These are phyloP conservation scores for Blastobotrys raffinosifermentans DNA, from an alignment of 1,139 yeast species.

Conservation along the genomic window DNA sequence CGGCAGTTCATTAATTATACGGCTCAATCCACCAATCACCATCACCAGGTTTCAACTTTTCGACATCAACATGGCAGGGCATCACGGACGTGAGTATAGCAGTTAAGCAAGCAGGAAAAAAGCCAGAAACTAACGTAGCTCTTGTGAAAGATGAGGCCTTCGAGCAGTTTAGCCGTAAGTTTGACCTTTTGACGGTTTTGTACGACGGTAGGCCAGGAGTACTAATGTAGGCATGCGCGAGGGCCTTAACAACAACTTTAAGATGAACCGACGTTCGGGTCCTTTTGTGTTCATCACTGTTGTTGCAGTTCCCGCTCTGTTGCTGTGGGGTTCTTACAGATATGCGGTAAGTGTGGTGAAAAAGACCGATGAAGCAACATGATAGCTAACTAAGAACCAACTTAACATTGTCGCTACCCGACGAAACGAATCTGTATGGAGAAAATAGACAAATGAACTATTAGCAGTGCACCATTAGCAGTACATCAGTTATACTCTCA, in stretches of 20 bases:
- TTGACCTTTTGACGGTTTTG: not conserved
- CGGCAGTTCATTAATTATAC: no score
- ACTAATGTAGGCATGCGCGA: slow-evolving; percentile 26
- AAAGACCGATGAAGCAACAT: not conserved
- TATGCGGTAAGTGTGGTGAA: slow-evolving; percentile 9
- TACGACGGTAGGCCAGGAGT: not conserved
- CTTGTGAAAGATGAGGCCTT: slow-evolving; percentile 32
- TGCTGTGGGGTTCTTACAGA: slow-evolving; percentile 28
- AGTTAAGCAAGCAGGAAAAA: not conserved
- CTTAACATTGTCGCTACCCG: slow-evolving; percentile 27
- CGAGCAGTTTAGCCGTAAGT: slow-evolving; percentile 23
- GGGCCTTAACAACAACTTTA: slow-evolving; percentile 29
- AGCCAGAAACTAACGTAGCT: slow-evolving; percentile 18
- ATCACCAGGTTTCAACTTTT: no score
- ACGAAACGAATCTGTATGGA: slow-evolving; percentile 28
- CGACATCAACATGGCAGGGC: slow-evolving; percentile 17
- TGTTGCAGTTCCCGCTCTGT: slow-evolving; percentile 31
- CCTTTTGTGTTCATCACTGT: slow-evolving; percentile 28
- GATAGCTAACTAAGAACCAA: slow-evolving; percentile 19
- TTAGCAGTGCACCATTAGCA: slow-evolving; percentile 1
- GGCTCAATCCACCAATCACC: no score
- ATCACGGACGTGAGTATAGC: slow-evolving; percentile 13
- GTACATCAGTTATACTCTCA: slow-evolving; percentile 2
- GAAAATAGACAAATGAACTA: slow-evolving; percentile 11
- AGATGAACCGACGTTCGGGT: slow-evolving; percentile 29